Evolutionary conservation across 345 rosid genomes (phyloP), one percentile per base, ranked within the genome.

Genomic region (Sapria himalayana): DNA sequence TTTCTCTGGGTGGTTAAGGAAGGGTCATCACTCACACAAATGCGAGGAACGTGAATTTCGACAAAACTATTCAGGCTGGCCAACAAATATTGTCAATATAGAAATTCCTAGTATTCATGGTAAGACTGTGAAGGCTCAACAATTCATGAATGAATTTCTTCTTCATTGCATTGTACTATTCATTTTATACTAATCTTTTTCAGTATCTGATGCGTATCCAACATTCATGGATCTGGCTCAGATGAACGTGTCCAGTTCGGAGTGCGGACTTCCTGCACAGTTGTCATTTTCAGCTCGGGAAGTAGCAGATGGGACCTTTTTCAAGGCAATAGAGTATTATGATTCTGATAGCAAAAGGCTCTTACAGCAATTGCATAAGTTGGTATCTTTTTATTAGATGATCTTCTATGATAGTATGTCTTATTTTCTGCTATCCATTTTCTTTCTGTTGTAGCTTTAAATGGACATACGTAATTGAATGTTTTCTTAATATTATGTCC

Each of bases 271-370:
- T 40, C 93, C 98, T 27, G 70, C 76, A 55, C 79, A 69, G 40
- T 50, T 89, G 69, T 79, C 98, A 43, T 89, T 89, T 70, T 74
- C 93, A 22, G 93, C 98, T 46, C 81, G 86, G 57, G 98, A 89
- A 64, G 48, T 89, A 56, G 67, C 95, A 29, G 95, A 89, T 64
- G 98, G 95, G 43, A 73, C 98, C 41, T 67, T 89, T 53, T 89
- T 89, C 66, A 82, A 72, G 69, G 82, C 93, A 48, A 89, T 89
- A 32, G 78, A 89, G 62, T 79, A 79, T 47, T 89, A 82, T 60
- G 98, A 89, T 63, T 70, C 95, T 22, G 95, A 82, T 62, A 76
- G 72, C 86, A 77, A 77, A 69, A 82, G 86, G 62, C 55, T 74
- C 43, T 55, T 89, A 55, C 49, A 74, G 55, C 98, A 70, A 41